Evolutionary conservation across 1,139 yeast genomes (phyloP).

Genomic region (Pichia sp.): DNA sequence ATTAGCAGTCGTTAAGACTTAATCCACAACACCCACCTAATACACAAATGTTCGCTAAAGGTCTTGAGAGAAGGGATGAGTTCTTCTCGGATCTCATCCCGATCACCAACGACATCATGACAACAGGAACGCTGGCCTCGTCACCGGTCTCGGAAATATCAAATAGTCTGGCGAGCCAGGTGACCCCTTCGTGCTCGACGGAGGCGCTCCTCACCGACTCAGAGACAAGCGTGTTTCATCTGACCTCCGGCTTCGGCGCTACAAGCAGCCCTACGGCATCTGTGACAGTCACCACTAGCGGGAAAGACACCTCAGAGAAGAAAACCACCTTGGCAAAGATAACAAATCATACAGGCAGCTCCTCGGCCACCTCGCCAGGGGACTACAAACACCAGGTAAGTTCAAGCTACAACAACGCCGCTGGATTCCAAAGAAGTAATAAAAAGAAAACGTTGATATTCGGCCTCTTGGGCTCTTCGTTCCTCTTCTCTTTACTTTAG

Average conservation of each 20-base stretch:
- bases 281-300: background rate
- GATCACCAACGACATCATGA: constrained; percentile 2
- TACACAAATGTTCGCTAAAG: background rate
- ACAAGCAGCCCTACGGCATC: background rate
- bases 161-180: background rate
- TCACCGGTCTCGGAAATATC: background rate
- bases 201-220: background rate
- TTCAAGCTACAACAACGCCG: background rate
- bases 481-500: constrained; percentile 3
- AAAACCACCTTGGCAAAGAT: background rate
- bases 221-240: background rate
- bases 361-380: background rate
- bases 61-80: constrained; percentile 1
- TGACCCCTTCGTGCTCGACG: background rate
- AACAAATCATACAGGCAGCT: background rate
- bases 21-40: too few relatives aligned
- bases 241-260: background rate
- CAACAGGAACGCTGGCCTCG: constrained; percentile 6
- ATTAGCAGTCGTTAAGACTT: too few relatives aligned
- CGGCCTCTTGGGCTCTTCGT: constrained; percentile 3
- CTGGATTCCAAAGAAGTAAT: background rate
- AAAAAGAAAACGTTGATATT: constrained; percentile 2
- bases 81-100: constrained; percentile 14
- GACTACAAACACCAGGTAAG: background rate
- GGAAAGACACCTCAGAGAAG: background rate